A percentile compares a stretch with the other conserved stretches of the same genome.
These are phyloP conservation scores for Brassica hybrid DNA, from an alignment of 441 rosid species.

Conservation along the genomic window DNA sequence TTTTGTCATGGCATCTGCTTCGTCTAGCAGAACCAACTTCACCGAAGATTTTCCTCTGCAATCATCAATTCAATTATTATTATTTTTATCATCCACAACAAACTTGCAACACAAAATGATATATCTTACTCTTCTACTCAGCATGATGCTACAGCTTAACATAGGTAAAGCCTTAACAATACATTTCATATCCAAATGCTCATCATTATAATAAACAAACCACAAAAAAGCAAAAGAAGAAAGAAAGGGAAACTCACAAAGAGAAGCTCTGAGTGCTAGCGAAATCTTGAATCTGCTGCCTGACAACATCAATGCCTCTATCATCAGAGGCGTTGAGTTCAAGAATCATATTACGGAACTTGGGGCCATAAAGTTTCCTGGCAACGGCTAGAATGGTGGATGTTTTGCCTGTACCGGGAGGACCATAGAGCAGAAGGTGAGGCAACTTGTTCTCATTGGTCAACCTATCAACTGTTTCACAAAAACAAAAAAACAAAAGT, in stretches of 20 bases:
- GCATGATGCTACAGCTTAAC: conserved; percentile 1
- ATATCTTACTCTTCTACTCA: background rate
- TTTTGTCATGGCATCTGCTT: conserved; percentile 99
- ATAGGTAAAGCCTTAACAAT: background rate
- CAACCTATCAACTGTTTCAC: too few relatives aligned
- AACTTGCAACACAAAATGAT: conserved; percentile 7
- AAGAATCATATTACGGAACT: conserved; percentile 88
- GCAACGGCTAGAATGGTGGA: conserved; percentile 96
- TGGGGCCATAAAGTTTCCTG: conserved; percentile 85
- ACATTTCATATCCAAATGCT: background rate
- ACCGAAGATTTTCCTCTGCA: conserved; percentile 77
- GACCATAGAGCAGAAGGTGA: conserved; percentile 89
- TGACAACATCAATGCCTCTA: conserved; percentile 94
- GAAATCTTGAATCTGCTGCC: conserved; percentile 92
- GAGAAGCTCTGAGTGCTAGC: conserved; percentile 98
- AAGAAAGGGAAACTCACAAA: conserved; percentile 54
- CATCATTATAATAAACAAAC: background rate
- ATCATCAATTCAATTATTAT: conserved; percentile 11
- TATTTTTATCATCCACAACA: background rate
- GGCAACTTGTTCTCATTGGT: conserved; percentile 95
- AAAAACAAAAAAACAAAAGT: conserved; percentile 10
- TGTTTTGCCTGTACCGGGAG: conserved; percentile 97
- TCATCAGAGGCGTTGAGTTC: conserved; percentile 98
- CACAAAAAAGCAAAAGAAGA: background rate
- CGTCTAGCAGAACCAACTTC: conserved; percentile 92